A percentile compares a stretch with the other conserved stretches of the same genome.
These are phyloP conservation scores for Sporisorium reilianum DNA, from an alignment of 1,284 basidiomycete species.

Conservation along the genomic window DNA sequence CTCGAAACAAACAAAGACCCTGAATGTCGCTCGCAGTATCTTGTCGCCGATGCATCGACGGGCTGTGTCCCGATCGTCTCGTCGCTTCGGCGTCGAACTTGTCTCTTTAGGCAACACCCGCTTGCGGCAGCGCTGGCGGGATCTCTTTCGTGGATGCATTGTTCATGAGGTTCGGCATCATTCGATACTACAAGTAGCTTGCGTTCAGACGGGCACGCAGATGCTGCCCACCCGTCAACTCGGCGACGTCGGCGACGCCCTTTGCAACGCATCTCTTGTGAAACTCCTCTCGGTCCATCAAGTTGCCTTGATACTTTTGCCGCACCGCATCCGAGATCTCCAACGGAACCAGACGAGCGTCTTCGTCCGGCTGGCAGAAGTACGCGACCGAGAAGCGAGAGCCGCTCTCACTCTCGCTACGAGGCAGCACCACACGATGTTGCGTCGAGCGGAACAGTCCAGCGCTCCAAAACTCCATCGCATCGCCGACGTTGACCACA, in stretches of 20 bases:
- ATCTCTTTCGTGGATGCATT: neutral
- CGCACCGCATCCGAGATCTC: conserved; percentile 8
- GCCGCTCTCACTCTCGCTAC: conserved; percentile 34
- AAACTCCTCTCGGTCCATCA: conserved; percentile 35
- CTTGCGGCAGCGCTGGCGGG: too few species aligned
- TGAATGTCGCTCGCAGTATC: too few species aligned
- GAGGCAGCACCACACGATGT: conserved; percentile 58
- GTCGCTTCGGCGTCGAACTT: neutral
- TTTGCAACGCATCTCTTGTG: conserved; percentile 32
- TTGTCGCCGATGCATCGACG: too few species aligned
- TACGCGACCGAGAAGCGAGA: conserved; percentile 60
- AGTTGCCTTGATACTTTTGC: conserved; percentile 14
- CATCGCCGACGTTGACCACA: conserved; percentile 84
- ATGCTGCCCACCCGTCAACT: conserved; percentile 53
- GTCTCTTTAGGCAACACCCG: neutral
- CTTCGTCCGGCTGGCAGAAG: conserved; percentile 60
- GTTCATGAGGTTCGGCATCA: neutral
- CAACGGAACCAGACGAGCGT: conserved; percentile 48
- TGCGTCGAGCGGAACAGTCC: conserved; percentile 56
- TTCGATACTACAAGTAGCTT: conserved; percentile 11
- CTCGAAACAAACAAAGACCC: too few species aligned
- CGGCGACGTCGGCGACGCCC: conserved; percentile 32
- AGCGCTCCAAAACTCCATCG: conserved; percentile 72
- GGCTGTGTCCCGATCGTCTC: too few species aligned
- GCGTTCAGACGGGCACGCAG: conserved; percentile 39